Evolutionary conservation across 768 basidiomycete species (phyloP), one percentile per base, ranked within the genome.

Genomic region (Termitomyces sp.): DNA sequence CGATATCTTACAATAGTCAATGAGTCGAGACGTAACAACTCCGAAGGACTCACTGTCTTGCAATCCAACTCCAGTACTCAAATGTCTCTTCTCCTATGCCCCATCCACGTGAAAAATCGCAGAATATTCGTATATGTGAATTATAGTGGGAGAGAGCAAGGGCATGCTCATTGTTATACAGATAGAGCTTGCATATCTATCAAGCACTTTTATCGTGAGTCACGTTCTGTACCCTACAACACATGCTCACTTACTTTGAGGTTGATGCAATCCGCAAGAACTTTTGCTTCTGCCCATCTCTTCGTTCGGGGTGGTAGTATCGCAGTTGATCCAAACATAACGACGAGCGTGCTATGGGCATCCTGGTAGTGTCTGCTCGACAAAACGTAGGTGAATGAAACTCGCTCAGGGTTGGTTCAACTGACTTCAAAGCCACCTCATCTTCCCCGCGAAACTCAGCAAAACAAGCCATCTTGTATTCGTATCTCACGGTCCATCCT

Each of bases 201-300:
- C 11, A 19, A 52, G 19, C 17, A 40, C 27, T 16, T 30, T 43
- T 16, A 34, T 35, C 21, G 21, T 39, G 27, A 43, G 52, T 11
- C 43, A 19, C 17, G 28, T 30, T 23, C 21, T 43, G 28, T 14
- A 14, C 19, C 11, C 14, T 17, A 16, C 17, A 19, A 42, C 7
- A 10, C 14, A 14, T 30, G 8, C 72, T 55, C 28, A 8, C 72
- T 55, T 59, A 91, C 94, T 76, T 97, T 95, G 67, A 97, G 76
- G 57, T 87, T 91, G 59, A 98, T 86, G 61, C 92, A 91, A 67
- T 99, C 97, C 0, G 92, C 94, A 2, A 98, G 79, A 2, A 98
- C 97, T 69, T 95, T 97, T 3, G 96, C 96, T 70, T 99, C 97
- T 16, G 95, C 94, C 96, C 96, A 98, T 30, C 96, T 81, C 68